These are phyloP conservation scores for Trichoderma semiorbis DNA, from an alignment of 2,329 filamentous ascomycete species.

Conservation along the genomic window DNA sequence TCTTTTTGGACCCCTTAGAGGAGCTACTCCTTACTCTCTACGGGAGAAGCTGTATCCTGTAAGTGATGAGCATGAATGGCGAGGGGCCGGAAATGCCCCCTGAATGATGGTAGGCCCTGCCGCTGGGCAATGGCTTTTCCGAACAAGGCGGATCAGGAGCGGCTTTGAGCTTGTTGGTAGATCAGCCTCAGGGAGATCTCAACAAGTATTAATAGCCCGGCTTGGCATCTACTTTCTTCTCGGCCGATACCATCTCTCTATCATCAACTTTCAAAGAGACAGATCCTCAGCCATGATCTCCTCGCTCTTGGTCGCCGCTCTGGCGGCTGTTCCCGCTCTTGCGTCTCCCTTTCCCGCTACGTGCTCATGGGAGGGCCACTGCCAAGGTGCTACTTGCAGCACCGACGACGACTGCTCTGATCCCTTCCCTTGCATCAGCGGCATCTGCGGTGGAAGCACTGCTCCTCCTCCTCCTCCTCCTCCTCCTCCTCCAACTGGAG, in stretches of 20 bases:
- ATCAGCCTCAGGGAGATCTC: background rate
- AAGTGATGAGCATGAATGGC: background rate
- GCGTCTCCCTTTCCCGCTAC: constrained; percentile 6
- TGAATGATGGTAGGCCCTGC: background rate
- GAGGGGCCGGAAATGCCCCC: background rate
- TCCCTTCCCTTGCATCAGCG: background rate
- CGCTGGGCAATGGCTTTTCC: background rate
- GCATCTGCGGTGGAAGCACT: background rate
- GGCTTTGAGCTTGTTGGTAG: background rate
- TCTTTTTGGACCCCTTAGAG: background rate
- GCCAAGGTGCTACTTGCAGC: background rate
- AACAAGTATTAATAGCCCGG: constrained; percentile 12
- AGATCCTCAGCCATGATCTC: constrained; percentile 9
- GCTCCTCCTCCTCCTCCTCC: too few relatives aligned
- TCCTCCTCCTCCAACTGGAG: background rate
- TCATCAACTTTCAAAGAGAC: background rate
- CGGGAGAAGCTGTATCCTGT: background rate
- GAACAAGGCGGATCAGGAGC: background rate
- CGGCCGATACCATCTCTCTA: background rate
- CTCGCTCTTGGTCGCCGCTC: constrained; percentile 14
- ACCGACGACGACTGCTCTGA: background rate
- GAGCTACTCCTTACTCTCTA: background rate
- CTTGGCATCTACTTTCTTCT: background rate
- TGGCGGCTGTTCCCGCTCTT: constrained; percentile 15
- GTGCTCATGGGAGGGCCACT: background rate